Base-by-base conservation (phyloP, 305 asterid genomes). In the Fraxinus sp. region DNA sequence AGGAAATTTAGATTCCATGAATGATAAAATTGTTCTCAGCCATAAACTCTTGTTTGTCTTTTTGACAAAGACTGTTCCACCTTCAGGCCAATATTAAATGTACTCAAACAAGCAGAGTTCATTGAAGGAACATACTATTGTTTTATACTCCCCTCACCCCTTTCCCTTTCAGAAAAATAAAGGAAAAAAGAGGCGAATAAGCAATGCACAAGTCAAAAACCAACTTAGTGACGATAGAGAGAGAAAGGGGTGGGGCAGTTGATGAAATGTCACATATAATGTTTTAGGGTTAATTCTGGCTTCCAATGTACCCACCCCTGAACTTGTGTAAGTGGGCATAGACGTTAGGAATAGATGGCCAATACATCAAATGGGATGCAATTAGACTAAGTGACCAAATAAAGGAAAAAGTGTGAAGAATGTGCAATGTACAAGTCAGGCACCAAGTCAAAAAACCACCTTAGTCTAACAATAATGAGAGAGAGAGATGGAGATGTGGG, bases 11-110 rank as follows among this genome's bases (percentile, higher is more conserved):
- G 55, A 26, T 35, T 10, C 84, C 77, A 68, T 37, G 79, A 81
- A 39, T 76, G 57, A 84, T 37, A 28, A 71, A 79, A 57, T 59
- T 26, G 62, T 71, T 81, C 64, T 75, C 78, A 30, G 80, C 55
- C 75, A 28, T 64, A 80, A n/a, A n/a, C 43, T 43, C 74, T 43
- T 10, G 5, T 11, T 43, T 43, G 52, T 2, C 41, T 9, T 28
- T 30, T 59, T 36, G 1, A 22, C 55, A 24, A 8, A 52, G 76
- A 77, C 8, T 62, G 57, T 32, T 28, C 52, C 20, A 24, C 32
- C 37, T 37, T 37, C 43, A 24, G 77, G 36, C 37, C 84, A 78
- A 72, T 26, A 78, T 73, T 36, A 49, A 20, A 18, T 35, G 5
- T 55, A 26, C 28, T 59, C 8, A 57, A 36, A 79, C 22, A 64